Conservation (phyloP, 139 green algal genomes). For the Chlamydomonas sp. region DNA sequence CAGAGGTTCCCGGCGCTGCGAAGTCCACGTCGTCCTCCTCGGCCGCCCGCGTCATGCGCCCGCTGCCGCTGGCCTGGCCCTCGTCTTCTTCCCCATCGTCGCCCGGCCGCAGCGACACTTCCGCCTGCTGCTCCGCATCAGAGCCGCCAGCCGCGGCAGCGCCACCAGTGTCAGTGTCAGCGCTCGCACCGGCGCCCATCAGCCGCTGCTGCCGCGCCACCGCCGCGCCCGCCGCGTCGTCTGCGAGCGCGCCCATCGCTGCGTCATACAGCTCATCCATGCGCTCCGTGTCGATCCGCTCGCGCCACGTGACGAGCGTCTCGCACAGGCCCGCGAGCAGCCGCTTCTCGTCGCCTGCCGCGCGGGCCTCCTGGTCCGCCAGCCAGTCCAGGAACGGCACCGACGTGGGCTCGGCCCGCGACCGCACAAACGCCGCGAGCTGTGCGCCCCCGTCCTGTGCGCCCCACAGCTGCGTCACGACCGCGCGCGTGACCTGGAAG, state of each 20-base stretch:
- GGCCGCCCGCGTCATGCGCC: too few relatives aligned
- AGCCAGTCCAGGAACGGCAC: slow-evolving; percentile 27
- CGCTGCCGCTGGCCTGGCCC: too few relatives aligned
- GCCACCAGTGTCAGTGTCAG: neutral
- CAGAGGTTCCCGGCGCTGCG: neutral
- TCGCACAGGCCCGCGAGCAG: slow-evolving; percentile 24
- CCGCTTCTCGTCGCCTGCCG: slow-evolving; percentile 23
- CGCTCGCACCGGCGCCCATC: neutral
- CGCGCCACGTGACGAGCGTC: slow-evolving; percentile 18
- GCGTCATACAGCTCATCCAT: slow-evolving; percentile 23
- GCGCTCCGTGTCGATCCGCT: slow-evolving; percentile 18
- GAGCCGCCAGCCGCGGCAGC: too few relatives aligned
- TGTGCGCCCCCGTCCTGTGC: slow-evolving; percentile 1
- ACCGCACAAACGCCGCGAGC: slow-evolving; percentile 13
- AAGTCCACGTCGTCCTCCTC: neutral
- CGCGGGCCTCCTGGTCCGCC: slow-evolving; percentile 23
- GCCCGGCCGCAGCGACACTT: neutral
- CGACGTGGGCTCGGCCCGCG: slow-evolving; percentile 19
- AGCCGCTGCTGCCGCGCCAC: neutral
- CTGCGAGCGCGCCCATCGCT: neutral
- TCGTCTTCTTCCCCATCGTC: too few relatives aligned
- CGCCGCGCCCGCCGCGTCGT: neutral
- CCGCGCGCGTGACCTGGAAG: slow-evolving; percentile 14
- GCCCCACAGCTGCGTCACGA: slow-evolving; percentile 8
- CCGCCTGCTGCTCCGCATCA: too few relatives aligned